Conservation (phyloP, 2,329 filamentous ascomycete species). For the Uncinocarpus reesii region DNA sequence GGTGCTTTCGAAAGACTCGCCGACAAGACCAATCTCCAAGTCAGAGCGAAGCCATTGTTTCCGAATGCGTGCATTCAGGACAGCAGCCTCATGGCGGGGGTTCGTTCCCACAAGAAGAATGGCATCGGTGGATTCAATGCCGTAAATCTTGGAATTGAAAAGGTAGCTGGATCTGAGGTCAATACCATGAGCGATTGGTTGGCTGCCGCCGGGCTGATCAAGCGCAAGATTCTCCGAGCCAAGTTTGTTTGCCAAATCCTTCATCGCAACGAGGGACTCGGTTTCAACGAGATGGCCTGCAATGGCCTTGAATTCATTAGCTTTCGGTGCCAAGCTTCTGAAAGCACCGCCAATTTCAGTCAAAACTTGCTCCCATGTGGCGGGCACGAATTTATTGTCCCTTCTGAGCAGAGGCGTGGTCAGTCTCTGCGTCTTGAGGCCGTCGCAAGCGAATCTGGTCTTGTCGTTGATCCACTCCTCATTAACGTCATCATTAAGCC, state of each 20-base stretch:
- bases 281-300: conserved; percentile 85
- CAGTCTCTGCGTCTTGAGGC: conserved; percentile 87
- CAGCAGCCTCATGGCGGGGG: conserved; percentile 86
- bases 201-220: conserved; percentile 73
- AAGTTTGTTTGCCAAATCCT: conserved; percentile 92
- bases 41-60: conserved; percentile 97
- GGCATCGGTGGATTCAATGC: conserved; percentile 84
- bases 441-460: conserved; percentile 90
- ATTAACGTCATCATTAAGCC: conserved; percentile 95
- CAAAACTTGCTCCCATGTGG: conserved; percentile 90
- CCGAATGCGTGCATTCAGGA: conserved; percentile 89
- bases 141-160: conserved; percentile 92
- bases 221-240: conserved; percentile 92
- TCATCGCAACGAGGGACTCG: conserved; percentile 89
- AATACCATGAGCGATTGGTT: conserved; percentile 80
- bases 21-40: conserved; percentile 82
- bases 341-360: conserved; percentile 75
- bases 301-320: conserved; percentile 91
- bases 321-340: conserved; percentile 67
- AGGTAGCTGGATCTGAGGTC: conserved; percentile 90
- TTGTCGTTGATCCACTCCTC: conserved; percentile 99
- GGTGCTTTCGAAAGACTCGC: conserved; percentile 82
- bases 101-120: conserved; percentile 93
- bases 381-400: conserved; percentile 83
- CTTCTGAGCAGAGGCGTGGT: conserved; percentile 84